A percentile compares a stretch with the other conserved stretches of the same genome.
Conservation (phyloP, 768 basidiomycete species). For the Clathrus columnatus region DNA sequence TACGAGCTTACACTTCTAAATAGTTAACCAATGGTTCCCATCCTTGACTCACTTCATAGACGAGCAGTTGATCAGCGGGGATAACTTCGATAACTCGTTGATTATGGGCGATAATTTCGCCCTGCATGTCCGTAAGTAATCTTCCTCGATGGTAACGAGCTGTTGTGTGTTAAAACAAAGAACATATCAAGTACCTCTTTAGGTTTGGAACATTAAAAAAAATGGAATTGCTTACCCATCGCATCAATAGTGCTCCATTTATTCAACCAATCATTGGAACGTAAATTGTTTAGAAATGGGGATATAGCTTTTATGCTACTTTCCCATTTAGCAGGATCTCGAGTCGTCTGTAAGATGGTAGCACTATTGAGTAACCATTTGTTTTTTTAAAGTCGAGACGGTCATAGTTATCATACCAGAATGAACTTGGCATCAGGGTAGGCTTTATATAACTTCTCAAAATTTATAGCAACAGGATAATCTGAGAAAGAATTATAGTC, state of each 20-base stretch:
- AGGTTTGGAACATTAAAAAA: too few relatives aligned
- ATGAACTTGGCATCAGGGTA: too few relatives aligned
- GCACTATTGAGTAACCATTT: background rate
- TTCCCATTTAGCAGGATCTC: constrained; percentile 6
- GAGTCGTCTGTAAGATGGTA: background rate
- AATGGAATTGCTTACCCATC: too few relatives aligned
- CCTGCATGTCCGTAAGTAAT: background rate
- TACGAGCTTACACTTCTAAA: background rate
- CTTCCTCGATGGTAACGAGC: background rate
- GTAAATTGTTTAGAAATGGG: too few relatives aligned
- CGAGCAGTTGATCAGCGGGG: background rate
- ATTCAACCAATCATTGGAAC: too few relatives aligned
- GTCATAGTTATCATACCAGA: background rate
- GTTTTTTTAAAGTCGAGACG: background rate
- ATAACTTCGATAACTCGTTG: constrained; percentile 1
- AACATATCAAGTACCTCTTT: too few relatives aligned
- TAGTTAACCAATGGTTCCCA: constrained; percentile 1
- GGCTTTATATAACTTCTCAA: background rate
- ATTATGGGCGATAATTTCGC: constrained; percentile 3
- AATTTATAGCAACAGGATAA: constrained; percentile 2
- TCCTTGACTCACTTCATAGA: too few relatives aligned
- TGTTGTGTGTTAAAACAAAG: too few relatives aligned
- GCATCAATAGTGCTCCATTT: too few relatives aligned
- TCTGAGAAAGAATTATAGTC: background rate
- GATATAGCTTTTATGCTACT: background rate